phyloP scores from a whole-genome alignment of 164 flowering plant genomes.

The Vitis riparia region DNA sequence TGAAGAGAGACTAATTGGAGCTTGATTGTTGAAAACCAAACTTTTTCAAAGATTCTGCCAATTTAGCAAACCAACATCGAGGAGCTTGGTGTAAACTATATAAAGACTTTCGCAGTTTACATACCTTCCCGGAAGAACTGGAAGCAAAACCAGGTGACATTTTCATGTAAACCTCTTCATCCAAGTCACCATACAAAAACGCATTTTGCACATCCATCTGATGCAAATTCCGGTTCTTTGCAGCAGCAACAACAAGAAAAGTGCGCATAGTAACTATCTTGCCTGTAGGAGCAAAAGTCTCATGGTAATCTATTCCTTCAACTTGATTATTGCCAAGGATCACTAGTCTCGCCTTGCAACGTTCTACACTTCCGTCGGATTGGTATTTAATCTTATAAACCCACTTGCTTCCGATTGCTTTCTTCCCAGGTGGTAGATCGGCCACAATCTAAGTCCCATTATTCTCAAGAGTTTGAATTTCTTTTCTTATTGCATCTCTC shows the following conservation, averaged over 20 bases:
- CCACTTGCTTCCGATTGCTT: slow-evolving; percentile 1
- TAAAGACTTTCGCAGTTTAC: slow-evolving; percentile 1
- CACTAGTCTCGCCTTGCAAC: background rate
- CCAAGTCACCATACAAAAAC: too few relatives aligned
- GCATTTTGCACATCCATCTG: too few relatives aligned
- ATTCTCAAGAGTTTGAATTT: slow-evolving; percentile 2
- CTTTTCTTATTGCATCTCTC: slow-evolving; percentile 3
- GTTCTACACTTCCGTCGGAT: background rate
- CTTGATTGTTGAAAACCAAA: background rate
- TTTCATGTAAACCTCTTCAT: background rate
- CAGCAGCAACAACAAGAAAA: too few relatives aligned
- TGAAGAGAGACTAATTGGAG: slow-evolving; percentile 17
- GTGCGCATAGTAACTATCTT: slow-evolving; percentile 4
- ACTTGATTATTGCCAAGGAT: slow-evolving; percentile 1
- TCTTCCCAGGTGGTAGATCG: slow-evolving; percentile 1
- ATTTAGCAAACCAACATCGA: background rate
- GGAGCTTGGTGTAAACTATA: background rate
- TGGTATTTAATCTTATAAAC: slow-evolving; percentile 3
- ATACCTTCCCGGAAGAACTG: background rate
- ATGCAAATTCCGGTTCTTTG: too few relatives aligned
- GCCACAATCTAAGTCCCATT: slow-evolving; percentile 8
- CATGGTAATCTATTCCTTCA: background rate
- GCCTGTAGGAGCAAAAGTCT: slow-evolving; percentile 2
- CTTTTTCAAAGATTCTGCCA: background rate
- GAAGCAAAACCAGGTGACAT: background rate